Conservation (phyloP, 768 basidiomycete genomes). For the Xerocomellus intermedius region DNA sequence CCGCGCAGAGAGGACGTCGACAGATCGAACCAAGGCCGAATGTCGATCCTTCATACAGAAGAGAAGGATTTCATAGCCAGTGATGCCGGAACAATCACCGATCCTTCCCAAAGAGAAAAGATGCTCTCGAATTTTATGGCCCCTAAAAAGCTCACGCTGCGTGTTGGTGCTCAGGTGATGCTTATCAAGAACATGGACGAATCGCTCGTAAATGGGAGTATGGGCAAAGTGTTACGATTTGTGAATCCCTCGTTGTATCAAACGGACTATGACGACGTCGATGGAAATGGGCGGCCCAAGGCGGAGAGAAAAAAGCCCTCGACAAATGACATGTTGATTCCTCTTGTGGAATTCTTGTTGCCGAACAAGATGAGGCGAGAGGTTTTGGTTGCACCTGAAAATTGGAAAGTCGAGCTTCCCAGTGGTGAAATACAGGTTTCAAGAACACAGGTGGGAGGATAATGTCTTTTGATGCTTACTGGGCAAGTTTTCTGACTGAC, state of each 20-base stretch:
- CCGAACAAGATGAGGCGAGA: constrained; percentile 54
- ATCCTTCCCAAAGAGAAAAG: constrained; percentile 62
- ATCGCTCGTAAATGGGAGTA: constrained; percentile 88
- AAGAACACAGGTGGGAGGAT: constrained; percentile 65
- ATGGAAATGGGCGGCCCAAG: constrained; percentile 36
- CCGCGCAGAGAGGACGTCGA: constrained; percentile 93
- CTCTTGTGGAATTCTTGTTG: constrained; percentile 76
- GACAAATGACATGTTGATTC: constrained; percentile 44
- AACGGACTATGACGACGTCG: constrained; percentile 39
- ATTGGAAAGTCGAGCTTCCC: constrained; percentile 87
- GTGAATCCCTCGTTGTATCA: constrained; percentile 49
- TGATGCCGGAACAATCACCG: constrained; percentile 62
- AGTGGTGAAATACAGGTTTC: constrained; percentile 80
- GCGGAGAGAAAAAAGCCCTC: constrained; percentile 28
- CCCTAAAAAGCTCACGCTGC: constrained; percentile 62
- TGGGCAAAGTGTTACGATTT: constrained; percentile 84
- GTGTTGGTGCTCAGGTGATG: constrained; percentile 88
- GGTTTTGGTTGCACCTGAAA: constrained; percentile 64
- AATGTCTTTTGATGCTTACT: not conserved
- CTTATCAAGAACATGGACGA: constrained; percentile 94
- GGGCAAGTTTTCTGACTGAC: not conserved
- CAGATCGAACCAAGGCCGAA: constrained; percentile 69
- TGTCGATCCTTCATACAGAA: constrained; percentile 57
- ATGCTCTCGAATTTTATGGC: constrained; percentile 93
- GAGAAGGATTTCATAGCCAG: constrained; percentile 50